Evolutionary conservation across 1,284 basidiomycete genomes (phyloP), one percentile per base, ranked within the genome.

Genomic region (Naganishia sp.): DNA sequence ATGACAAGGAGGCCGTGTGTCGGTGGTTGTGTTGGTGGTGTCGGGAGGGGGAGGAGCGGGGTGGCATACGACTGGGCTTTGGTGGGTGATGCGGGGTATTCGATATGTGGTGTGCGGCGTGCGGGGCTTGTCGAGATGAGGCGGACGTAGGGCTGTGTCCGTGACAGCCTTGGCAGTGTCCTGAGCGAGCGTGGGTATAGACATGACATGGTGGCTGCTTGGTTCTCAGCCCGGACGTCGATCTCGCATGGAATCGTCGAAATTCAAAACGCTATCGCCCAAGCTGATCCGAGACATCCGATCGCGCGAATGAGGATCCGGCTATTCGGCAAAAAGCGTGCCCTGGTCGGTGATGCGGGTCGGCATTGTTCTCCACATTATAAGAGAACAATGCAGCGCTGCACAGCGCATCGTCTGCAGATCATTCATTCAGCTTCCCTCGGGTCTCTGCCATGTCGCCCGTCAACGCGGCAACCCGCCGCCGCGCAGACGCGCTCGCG

Each of bases 1-100:
- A 79, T 64, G 6, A 79, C 68, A 3, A 79, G 68, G 1, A 80
- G 69, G 0, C 65, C 75, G 45, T 70, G 68, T 1, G 71, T 67
- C 16, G 68, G 64, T 0, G 70, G 53, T 6, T 77, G 53, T 6
- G 68, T 63, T 28, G 77, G 71, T 16, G 63, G 63, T 16, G 49
- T 36, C 6, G 67, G 63, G 15, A 68, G 63, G 11, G 50, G 54
- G 11, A 55, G 46, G 23, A 63, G 31, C 16, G 44, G 48, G 16
- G 50, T 31, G 6, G 57, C 59, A 13, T 66, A 66, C 3, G 65
- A 66, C 42, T 55, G 13, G 2, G n/a, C 23, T 42, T 53, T 49
- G 11, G 65, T 66, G 36, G 65, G 53, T 1, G 65, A 48, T 11
- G 21, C 33, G 6, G 59, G 59, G 48, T 52, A 61, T 44, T 43